phyloP scores from a whole-genome alignment of 768 basidiomycete species.

The Pisolithus sp. region DNA sequence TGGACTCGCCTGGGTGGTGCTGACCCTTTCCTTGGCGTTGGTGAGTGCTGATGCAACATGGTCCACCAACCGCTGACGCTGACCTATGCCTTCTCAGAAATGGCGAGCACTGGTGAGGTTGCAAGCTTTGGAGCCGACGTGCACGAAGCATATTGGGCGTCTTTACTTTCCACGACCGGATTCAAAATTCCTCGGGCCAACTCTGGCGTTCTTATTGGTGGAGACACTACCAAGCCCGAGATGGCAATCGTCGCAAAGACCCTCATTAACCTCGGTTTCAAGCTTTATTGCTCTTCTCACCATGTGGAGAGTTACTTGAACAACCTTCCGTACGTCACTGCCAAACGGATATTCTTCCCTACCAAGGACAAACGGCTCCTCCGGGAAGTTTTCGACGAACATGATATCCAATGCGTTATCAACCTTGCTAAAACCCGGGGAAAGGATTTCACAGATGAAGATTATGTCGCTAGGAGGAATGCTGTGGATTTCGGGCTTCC shows the following conservation, averaged over 20 bases:
- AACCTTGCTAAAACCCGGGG: conserved; percentile 84
- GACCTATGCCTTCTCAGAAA: conserved; percentile 51
- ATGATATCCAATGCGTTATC: conserved; percentile 91
- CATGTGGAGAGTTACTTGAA: conserved; percentile 79
- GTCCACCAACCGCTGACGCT: not conserved
- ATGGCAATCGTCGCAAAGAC: conserved; percentile 77
- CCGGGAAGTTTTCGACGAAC: conserved; percentile 88
- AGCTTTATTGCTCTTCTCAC: conserved; percentile 83
- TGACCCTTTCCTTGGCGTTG: conserved; percentile 94
- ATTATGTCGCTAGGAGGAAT: conserved; percentile 95
- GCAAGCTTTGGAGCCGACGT: conserved; percentile 92
- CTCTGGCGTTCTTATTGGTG: conserved; percentile 89
- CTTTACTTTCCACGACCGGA: conserved; percentile 90
- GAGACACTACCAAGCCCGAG: conserved; percentile 83
- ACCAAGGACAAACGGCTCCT: conserved; percentile 93
- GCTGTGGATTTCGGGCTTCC: conserved; percentile 95
- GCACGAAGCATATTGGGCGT: conserved; percentile 94
- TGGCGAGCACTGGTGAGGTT: conserved; percentile 98
- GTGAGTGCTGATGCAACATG: conserved; percentile 40
- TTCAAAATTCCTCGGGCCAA: conserved; percentile 84
- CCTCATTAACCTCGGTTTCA: conserved; percentile 85
- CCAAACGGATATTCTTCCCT: conserved; percentile 93
- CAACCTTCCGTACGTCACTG: conserved; percentile 65
- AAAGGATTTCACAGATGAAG: conserved; percentile 74
- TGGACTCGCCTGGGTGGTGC: conserved; percentile 96